A percentile compares a stretch with the other conserved stretches of the same genome.
phyloP scores from a whole-genome alignment of 495 filamentous ascomycete genomes.

The Penicillium chermesinum region DNA sequence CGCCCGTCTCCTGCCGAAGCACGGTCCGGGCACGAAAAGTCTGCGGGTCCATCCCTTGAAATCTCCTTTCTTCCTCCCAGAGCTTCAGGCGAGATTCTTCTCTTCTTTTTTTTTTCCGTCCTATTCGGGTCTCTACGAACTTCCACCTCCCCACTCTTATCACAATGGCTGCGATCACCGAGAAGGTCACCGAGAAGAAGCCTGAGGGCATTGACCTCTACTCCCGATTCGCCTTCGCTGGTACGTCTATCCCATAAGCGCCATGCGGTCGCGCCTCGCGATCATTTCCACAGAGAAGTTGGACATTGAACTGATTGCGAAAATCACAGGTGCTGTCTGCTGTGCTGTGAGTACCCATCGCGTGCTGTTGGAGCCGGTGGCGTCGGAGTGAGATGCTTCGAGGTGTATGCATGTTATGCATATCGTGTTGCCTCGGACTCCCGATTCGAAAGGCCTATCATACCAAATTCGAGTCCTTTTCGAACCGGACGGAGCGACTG shows the following conservation, averaged over 20 bases:
- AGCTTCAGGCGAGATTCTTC: slow-evolving; percentile 18
- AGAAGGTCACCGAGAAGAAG: slow-evolving; percentile 17
- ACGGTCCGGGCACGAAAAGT: slow-evolving; percentile 34
- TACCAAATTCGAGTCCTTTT: neutral
- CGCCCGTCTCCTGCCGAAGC: slow-evolving; percentile 18
- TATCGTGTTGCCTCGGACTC: too few relatives aligned
- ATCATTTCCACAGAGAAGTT: neutral
- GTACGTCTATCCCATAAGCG: slow-evolving; percentile 21
- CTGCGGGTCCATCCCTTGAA: slow-evolving; percentile 24
- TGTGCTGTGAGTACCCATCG: slow-evolving; percentile 63
- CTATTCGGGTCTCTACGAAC: slow-evolving; percentile 8
- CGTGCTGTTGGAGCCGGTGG: too few relatives aligned
- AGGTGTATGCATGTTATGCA: too few relatives aligned
- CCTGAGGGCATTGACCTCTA: neutral
- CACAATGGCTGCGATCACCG: slow-evolving; percentile 40
- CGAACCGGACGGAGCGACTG: neutral
- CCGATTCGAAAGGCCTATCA: too few relatives aligned
- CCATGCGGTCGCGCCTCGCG: neutral
- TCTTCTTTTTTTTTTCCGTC: slow-evolving; percentile 20
- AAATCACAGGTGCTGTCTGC: slow-evolving; percentile 61
- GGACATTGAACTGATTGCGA: neutral
- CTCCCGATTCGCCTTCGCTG: slow-evolving; percentile 82
- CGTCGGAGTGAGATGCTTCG: too few relatives aligned
- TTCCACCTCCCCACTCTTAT: slow-evolving; percentile 5
- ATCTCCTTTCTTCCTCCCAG: slow-evolving; percentile 9